Percentiles rank a stretch among this genome's conserved stretches.
Evolutionary conservation across 2,329 filamentous ascomycete genomes (phyloP).

Genomic region (Clarireedia hainanense): DNA sequence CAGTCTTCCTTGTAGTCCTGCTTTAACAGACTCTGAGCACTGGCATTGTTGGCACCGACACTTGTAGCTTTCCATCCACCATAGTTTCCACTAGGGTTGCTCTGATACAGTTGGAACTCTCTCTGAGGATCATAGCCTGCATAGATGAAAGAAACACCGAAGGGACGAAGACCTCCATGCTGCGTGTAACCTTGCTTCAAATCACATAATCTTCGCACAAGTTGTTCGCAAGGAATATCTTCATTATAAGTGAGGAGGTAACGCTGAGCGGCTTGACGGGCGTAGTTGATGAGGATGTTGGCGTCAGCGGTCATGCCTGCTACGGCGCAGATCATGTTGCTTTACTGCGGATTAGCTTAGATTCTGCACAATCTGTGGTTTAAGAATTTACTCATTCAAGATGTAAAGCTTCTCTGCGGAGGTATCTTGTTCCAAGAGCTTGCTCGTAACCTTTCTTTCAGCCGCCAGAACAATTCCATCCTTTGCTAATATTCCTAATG

Average conservation of each 20-base stretch:
- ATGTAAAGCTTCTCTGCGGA: slow-evolving; percentile 99
- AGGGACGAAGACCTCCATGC: slow-evolving; percentile 94
- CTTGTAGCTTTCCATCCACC: slow-evolving; percentile 99
- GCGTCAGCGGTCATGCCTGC: slow-evolving; percentile 99
- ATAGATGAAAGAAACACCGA: slow-evolving; percentile 99
- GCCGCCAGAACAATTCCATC: slow-evolving; percentile 98
- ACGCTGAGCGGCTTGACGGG: slow-evolving; percentile 89
- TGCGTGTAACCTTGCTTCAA: slow-evolving; percentile 99
- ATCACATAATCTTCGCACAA: slow-evolving; percentile 93
- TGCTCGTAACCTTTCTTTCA: slow-evolving; percentile 98
- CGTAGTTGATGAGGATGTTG: slow-evolving; percentile 99
- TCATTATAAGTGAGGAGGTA: slow-evolving; percentile 99
- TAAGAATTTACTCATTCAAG: slow-evolving; percentile 74
- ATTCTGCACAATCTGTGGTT: not conserved
- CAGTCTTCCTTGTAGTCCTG: slow-evolving; percentile 99
- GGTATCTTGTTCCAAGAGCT: slow-evolving; percentile 97
- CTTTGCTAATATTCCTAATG: slow-evolving; percentile 91
- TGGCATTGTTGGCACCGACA: slow-evolving; percentile 96
- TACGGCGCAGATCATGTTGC: slow-evolving; percentile 99
- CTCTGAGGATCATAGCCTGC: slow-evolving; percentile 93
- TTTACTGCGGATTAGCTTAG: slow-evolving; percentile 32
- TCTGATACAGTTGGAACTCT: slow-evolving; percentile 98
- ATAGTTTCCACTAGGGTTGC: slow-evolving; percentile 98
- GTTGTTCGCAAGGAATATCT: slow-evolving; percentile 98
- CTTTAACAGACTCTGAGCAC: slow-evolving; percentile 92